Evolutionary conservation across 208 protist species (phyloP).

Genomic region (Hexamita inflata): DNA sequence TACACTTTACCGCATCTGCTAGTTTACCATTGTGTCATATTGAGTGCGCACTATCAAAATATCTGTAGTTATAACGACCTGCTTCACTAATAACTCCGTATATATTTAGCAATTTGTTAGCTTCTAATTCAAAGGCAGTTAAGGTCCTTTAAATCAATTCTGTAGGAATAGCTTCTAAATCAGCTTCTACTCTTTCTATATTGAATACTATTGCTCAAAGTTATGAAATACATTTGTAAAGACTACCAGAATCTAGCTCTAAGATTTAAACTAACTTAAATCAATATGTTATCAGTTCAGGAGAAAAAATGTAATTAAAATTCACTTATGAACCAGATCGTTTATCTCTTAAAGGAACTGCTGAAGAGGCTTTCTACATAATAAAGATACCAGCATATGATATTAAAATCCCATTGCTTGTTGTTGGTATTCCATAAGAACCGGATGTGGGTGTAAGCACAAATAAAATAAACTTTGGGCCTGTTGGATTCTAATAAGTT

Average conservation of each 20-base stretch:
- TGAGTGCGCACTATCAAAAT: conserved; percentile 20
- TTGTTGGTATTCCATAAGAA: not conserved
- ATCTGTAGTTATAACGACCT: not conserved
- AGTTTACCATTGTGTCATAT: conserved; percentile 17
- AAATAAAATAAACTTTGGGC: not conserved
- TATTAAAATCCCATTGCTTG: not conserved
- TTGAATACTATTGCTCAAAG: conserved; percentile 6
- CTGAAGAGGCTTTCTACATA: conserved; percentile 8
- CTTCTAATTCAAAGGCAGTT: conserved; percentile 13
- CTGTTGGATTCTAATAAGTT: not conserved
- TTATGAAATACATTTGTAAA: not conserved
- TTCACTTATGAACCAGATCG: not conserved
- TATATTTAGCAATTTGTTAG: conserved; percentile 4
- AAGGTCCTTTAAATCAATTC: not conserved
- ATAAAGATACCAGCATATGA: not conserved
- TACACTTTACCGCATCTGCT: not conserved
- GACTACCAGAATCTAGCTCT: not conserved
- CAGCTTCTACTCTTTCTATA: not conserved
- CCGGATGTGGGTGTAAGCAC: conserved; percentile 18
- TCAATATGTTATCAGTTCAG: not conserved
- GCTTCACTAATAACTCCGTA: not conserved
- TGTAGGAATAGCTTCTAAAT: not conserved
- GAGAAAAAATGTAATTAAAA: not conserved
- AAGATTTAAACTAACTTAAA: not conserved
- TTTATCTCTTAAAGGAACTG: no score